These are phyloP conservation scores for Hyaloscypha bicolor DNA, from an alignment of 495 filamentous ascomycete species.

Conservation along the genomic window DNA sequence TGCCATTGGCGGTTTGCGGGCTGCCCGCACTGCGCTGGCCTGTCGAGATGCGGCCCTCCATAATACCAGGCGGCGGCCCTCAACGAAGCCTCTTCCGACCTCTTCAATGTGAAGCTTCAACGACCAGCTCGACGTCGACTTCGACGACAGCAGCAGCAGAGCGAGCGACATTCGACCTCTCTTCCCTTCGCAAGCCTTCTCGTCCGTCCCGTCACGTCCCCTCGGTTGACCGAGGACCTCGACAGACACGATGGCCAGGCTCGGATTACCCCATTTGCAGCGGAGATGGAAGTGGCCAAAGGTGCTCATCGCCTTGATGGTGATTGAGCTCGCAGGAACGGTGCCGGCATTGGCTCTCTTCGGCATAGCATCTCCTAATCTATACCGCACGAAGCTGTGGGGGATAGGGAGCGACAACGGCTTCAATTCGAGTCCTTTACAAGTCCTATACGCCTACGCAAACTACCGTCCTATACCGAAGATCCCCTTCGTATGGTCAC, in stretches of 20 bases:
- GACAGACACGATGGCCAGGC: slow-evolving; percentile 16
- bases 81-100: slow-evolving; percentile 5
- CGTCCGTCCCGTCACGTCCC: background rate
- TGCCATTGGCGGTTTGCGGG: slow-evolving; percentile 15
- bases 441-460: slow-evolving; percentile 73
- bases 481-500: slow-evolving; percentile 79
- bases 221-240: background rate
- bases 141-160: slow-evolving; percentile 1
- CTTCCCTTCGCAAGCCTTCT: background rate
- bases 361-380: slow-evolving; percentile 77
- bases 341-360: slow-evolving; percentile 76
- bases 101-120: slow-evolving; percentile 29
- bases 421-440: slow-evolving; percentile 79
- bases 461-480: slow-evolving; percentile 68
- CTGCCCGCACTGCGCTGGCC: slow-evolving; percentile 1
- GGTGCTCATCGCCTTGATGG: slow-evolving; percentile 65
- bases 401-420: slow-evolving; percentile 74
- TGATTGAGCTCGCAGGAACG: slow-evolving; percentile 68
- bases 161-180: slow-evolving; percentile 6
- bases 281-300: slow-evolving; percentile 67
- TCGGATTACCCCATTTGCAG: slow-evolving; percentile 14
- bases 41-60: slow-evolving; percentile 4
- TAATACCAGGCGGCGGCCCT: slow-evolving; percentile 14
- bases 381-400: slow-evolving; percentile 81
- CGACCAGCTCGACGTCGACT: slow-evolving; percentile 20